Percentiles rank a stretch among this genome's conserved stretches.
These are phyloP conservation scores for Penicillium manginii DNA, from an alignment of 495 filamentous ascomycete species.

Conservation along the genomic window DNA sequence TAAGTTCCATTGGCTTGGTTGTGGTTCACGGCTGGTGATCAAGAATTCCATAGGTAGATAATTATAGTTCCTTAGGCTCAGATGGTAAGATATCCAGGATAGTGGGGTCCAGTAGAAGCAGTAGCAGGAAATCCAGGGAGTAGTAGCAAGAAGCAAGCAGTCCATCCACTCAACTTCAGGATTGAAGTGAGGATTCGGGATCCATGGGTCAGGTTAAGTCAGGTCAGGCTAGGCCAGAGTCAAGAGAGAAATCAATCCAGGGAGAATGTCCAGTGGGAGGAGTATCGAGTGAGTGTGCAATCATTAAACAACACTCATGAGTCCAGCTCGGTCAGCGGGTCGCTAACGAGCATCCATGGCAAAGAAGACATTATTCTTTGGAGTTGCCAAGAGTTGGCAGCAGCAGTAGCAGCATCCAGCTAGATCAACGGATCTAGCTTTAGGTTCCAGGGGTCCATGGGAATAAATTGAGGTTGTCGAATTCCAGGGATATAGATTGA, in stretches of 20 bases:
- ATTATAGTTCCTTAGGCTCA: slow-evolving; percentile 17
- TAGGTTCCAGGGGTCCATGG: slow-evolving; percentile 24
- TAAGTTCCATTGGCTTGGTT: slow-evolving; percentile 2
- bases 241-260: slow-evolving; percentile 25
- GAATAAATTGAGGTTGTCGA: slow-evolving; percentile 18
- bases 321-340: slow-evolving; percentile 42
- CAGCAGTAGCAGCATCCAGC: slow-evolving; percentile 22
- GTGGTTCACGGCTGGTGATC: slow-evolving; percentile 14
- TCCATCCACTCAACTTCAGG: slow-evolving; percentile 37
- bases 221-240: slow-evolving; percentile 17
- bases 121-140: slow-evolving; percentile 1
- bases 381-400: slow-evolving; percentile 28
- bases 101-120: background rate
- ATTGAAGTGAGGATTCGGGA: slow-evolving; percentile 27
- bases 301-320: slow-evolving; percentile 49
- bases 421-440: slow-evolving; percentile 14
- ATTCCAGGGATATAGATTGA: slow-evolving; percentile 16
- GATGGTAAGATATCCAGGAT: background rate
- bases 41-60: slow-evolving; percentile 21
- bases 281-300: slow-evolving; percentile 41
- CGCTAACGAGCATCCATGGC: slow-evolving; percentile 19
- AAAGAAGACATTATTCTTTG: slow-evolving; percentile 33
- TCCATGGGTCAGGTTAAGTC: slow-evolving; percentile 30
- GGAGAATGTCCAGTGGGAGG: slow-evolving; percentile 17
- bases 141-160: slow-evolving; percentile 10